phyloP scores from a whole-genome alignment of 352 stramenopile genomes.

The Globisporangium recalcitrans region DNA sequence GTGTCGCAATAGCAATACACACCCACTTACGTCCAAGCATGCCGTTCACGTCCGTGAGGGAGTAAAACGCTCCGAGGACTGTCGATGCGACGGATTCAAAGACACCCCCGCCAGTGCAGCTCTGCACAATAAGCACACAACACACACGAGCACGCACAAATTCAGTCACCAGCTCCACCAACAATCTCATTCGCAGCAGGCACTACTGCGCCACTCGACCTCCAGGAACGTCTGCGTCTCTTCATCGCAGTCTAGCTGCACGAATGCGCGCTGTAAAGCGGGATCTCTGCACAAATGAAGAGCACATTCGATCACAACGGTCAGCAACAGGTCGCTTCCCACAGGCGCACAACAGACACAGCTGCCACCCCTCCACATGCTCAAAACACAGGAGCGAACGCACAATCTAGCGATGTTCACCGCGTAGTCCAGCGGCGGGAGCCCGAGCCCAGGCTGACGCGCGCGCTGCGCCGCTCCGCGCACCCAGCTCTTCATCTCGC shows the following conservation, averaged over 20 bases:
- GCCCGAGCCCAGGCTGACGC: slow-evolving; percentile 37
- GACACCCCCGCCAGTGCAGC: slow-evolving; percentile 64
- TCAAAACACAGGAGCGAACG: background rate
- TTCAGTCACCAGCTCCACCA: background rate
- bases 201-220: slow-evolving; percentile 19
- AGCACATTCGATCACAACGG: background rate
- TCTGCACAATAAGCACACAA: slow-evolving; percentile 28
- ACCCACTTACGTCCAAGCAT: slow-evolving; percentile 76
- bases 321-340: background rate
- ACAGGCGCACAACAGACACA: background rate
- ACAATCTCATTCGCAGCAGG: no score
- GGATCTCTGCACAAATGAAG: slow-evolving; percentile 36
- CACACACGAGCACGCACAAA: background rate
- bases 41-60: slow-evolving; percentile 75
- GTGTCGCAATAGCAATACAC: background rate
- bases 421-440: slow-evolving; percentile 57
- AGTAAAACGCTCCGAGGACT: slow-evolving; percentile 75
- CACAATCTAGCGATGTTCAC: slow-evolving; percentile 54
- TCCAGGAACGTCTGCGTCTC: slow-evolving; percentile 71
- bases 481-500: slow-evolving; percentile 75
- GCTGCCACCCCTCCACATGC: background rate
- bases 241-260: slow-evolving; percentile 69
- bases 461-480: slow-evolving; percentile 47
- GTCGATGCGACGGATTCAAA: slow-evolving; percentile 63
- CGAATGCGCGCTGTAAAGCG: slow-evolving; percentile 51